Evolutionary conservation across 2,329 filamentous ascomycete genomes (phyloP), one percentile per base, ranked within the genome.

Genomic region (Penicillium expansum): DNA sequence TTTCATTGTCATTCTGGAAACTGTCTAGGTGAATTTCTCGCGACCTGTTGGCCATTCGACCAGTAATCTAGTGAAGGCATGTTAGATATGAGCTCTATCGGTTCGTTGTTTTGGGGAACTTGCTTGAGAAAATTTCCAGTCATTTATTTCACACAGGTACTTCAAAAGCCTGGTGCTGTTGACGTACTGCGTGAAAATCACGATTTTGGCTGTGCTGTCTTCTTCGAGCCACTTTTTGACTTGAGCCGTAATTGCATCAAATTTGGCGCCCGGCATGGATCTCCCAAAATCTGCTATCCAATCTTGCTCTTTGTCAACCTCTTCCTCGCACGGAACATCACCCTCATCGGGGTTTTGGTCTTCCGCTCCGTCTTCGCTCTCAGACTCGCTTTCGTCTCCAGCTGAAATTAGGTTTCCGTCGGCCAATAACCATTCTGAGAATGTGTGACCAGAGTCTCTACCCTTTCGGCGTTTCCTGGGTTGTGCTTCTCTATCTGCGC

Each of bases 141-240:
- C 61, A 60, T 86, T 80, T 1, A 70, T 66, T 1, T 73, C 32
- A 65, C 82, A 86, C 32, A 86, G 72, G 2, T 72, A 75, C 0
- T 58, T 67, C 2, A 87, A 62, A n/a, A 87, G 80, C 0, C 73
- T 67, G 8, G 24, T n/a, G 83, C 76, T 65, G 86, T 80, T 45
- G 29, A 52, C 4, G 20, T 45, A 52, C 16, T 45, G 50, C 5
- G 50, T 52, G 24, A 52, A 52, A 16, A 52, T 37, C n/a, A 52
- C 50, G 18, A 52, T 37, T 37, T 52, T 52, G 30, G 32, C 50
- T 2, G 30, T 52, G 7, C 4, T 20, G 13, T 52, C 50, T 20
- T 52, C 30, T 22, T 44, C 30, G 6, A 45, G 5, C 50, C 50
- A 52, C 7, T 29, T 16, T 11, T 29, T 29, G 22, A 45, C 29